Conservation (phyloP, 2,329 filamentous ascomycete species). For the Aspergillus sp. region DNA sequence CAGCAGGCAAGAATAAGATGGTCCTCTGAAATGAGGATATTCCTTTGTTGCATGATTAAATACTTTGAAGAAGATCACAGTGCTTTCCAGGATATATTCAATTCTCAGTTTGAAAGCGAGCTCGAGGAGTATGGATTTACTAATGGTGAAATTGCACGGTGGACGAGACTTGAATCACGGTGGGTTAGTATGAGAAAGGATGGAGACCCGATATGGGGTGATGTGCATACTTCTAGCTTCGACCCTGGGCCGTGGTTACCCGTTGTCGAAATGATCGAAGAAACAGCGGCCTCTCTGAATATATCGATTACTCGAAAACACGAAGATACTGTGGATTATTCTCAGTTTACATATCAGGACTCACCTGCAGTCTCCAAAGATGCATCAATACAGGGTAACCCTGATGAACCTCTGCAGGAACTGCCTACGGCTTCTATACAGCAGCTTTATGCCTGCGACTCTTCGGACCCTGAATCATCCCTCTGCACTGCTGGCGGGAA, state of each 20-base stretch:
- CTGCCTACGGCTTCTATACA: too few relatives aligned
- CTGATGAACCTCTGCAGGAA: too few relatives aligned
- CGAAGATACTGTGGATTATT: conserved; percentile 14
- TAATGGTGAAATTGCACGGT: background rate
- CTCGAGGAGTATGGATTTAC: conserved; percentile 22
- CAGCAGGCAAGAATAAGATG: background rate
- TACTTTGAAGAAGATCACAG: background rate
- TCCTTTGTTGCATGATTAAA: background rate
- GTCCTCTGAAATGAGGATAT: background rate
- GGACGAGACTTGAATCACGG: conserved; percentile 16
- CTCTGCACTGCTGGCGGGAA: conserved; percentile 21
- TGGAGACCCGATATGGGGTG: conserved; percentile 21
- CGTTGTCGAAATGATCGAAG: conserved; percentile 13
- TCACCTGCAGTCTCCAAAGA: too few relatives aligned
- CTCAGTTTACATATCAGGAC: background rate
- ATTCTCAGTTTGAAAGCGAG: conserved; percentile 21
- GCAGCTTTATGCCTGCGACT: background rate
- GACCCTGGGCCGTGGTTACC: conserved; percentile 16
- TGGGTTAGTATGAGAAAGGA: conserved; percentile 21
- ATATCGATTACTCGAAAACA: conserved; percentile 11
- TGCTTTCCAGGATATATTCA: conserved; percentile 27
- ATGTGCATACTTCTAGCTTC: conserved; percentile 25
- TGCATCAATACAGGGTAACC: too few relatives aligned
- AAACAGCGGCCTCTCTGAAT: conserved; percentile 6
- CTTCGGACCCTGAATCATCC: background rate